Evolutionary conservation across 2,329 filamentous ascomycete genomes (phyloP), one percentile per base, ranked within the genome.

Genomic region (Ophiostoma tasmaniense): DNA sequence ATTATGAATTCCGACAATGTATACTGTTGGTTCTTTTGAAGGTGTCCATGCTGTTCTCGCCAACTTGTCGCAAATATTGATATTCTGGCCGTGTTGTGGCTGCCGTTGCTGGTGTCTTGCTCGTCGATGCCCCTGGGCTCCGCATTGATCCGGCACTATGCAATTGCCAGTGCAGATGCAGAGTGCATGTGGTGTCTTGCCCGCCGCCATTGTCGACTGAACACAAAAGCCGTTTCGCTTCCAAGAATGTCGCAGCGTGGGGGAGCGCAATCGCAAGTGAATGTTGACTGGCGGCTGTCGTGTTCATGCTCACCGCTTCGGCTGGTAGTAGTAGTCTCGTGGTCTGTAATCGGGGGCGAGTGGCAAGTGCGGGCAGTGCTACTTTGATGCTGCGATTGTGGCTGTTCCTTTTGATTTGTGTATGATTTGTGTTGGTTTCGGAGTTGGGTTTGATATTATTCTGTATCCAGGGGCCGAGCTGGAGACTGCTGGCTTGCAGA

Each of bases 151-250:
- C 61, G 33, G 30, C 61, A 35, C 30, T 35, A 20, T n/a, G 14
- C 33, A 28, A 33, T 6, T 35, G 62, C 64, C 64, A 65, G 30
- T 39, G 33, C 33, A 35, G 20, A 39, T 37, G 61, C 61, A 64
- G n/a, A 10, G 25, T 37, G 61, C 61, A 64, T 64, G 33, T 64
- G 28, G 59, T 62, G 61, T 64, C 61, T 64, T 10, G 61, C 61
- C 61, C 17, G 33, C 59, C 13, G 7, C 13, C 33, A 22, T 22
- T 64, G 28, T 37, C 14, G 25, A 28, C 25, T 17, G 55, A 30
- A 14, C 50, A 55, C 25, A 61, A 28, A 30, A 61, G 25, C 14
- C 55, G 55, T 28, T 30, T 61, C 55, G 55, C 25, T 61, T 28
- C 25, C 25, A 28, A 30, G 22, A 61, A 61, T 59, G 7, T 4